Evolutionary conservation across 2,329 filamentous ascomycete species (phyloP).

Genomic region (Ceratocystis smalleyi): DNA sequence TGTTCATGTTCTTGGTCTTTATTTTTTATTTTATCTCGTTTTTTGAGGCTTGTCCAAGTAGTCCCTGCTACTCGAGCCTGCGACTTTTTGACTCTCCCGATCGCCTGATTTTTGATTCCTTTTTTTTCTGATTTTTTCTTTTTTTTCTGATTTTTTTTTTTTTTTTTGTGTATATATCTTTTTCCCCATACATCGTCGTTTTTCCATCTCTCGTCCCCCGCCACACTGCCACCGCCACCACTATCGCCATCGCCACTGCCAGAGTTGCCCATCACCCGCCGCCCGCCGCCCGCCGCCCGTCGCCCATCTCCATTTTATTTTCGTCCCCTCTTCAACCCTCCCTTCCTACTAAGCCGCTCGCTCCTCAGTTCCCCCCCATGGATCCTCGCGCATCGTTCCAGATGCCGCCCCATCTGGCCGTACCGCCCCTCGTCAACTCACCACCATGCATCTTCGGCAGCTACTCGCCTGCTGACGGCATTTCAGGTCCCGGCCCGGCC

Average conservation of each 20-base stretch:
- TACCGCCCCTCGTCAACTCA: slow-evolving; percentile 47
- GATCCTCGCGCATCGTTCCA: slow-evolving; percentile 40
- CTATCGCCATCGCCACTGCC: background rate
- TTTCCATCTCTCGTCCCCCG: background rate
- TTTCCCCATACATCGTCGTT: background rate
- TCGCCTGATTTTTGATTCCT: background rate
- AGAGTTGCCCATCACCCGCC: background rate
- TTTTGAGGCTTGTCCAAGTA: background rate
- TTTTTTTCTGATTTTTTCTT: background rate
- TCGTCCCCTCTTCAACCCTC: background rate
- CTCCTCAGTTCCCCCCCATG: slow-evolving; percentile 25
- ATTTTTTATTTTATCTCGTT: background rate
- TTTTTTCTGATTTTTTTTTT: background rate
- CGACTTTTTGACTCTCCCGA: background rate
- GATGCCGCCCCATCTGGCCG: slow-evolving; percentile 36
- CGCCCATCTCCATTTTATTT: background rate
- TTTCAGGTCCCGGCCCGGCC: slow-evolving; percentile 25
- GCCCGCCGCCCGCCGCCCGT: background rate
- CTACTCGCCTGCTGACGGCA: slow-evolving; percentile 40
- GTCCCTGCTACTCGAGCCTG: background rate
- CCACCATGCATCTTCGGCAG: slow-evolving; percentile 54
- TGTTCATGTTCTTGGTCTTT: background rate
- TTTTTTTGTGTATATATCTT: background rate
- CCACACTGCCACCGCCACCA: background rate
- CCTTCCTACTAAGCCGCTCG: background rate